phyloP scores from a whole-genome alignment of 148 eudicot species.

The Arctostaphylos glauca region DNA sequence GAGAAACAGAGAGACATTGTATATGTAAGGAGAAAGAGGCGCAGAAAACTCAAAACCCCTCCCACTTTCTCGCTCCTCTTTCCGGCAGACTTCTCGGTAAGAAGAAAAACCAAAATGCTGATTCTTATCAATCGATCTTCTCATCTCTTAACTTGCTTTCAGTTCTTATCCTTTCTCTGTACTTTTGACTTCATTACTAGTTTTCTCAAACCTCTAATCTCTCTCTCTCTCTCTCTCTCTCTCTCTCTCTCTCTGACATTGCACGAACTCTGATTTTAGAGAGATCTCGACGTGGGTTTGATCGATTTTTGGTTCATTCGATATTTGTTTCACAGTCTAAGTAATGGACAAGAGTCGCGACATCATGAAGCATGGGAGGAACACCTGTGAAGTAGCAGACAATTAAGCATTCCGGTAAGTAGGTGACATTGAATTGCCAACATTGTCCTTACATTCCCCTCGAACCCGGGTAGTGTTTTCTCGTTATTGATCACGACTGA shows the following conservation, averaged over 20 bases:
- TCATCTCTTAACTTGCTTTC: background rate
- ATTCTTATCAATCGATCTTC: conserved; percentile 8
- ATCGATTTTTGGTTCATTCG: conserved; percentile 7
- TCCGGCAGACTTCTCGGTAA: conserved; percentile 23
- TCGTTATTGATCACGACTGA: background rate
- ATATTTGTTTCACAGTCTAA: background rate
- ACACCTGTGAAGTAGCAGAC: conserved; percentile 10
- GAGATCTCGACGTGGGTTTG: background rate
- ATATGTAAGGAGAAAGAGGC: no score
- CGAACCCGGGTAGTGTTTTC: background rate
- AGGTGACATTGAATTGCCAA: background rate
- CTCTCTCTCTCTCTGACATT: conserved; percentile 4
- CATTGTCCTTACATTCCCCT: background rate
- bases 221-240: background rate
- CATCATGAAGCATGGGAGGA: conserved; percentile 9
- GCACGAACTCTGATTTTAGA: background rate
- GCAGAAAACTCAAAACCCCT: conserved; percentile 15
- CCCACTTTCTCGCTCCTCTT: conserved; percentile 21
- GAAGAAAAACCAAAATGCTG: conserved; percentile 11
- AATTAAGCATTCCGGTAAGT: conserved; percentile 14
- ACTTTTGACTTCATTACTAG: conserved; percentile 10
- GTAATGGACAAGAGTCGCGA: conserved; percentile 21
- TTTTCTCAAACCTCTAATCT: conserved; percentile 6
- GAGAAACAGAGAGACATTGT: background rate
- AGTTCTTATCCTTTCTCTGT: conserved; percentile 6